These are phyloP conservation scores for Phytophthora cryptogea DNA, from an alignment of 352 stramenopile genomes.

Conservation along the genomic window DNA sequence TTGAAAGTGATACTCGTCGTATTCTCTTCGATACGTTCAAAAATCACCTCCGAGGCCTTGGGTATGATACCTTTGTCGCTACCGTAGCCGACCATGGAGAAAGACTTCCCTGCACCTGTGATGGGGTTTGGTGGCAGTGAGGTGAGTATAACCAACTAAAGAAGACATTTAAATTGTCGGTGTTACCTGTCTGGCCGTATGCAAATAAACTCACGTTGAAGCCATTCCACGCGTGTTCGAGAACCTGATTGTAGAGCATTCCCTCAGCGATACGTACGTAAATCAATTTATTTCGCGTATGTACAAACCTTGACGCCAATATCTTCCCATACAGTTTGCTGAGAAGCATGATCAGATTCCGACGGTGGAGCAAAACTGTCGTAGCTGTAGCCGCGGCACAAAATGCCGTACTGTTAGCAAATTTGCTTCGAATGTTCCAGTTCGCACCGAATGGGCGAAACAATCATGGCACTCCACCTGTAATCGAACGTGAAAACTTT, in stretches of 20 bases:
- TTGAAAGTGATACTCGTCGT: slow-evolving; percentile 65
- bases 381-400: slow-evolving; percentile 50
- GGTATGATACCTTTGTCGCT: slow-evolving; percentile 86
- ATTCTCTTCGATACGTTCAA: slow-evolving; percentile 71
- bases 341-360: slow-evolving; percentile 68
- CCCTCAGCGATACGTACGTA: too few relatives aligned
- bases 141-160: not conserved
- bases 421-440: not conserved
- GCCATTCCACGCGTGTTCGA: slow-evolving; percentile 90
- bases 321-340: slow-evolving; percentile 87
- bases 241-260: slow-evolving; percentile 38
- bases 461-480: slow-evolving; percentile 38
- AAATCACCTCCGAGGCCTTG: slow-evolving; percentile 82
- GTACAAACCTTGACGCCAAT: slow-evolving; percentile 73
- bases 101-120: slow-evolving; percentile 78
- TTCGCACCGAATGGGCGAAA: not conserved
- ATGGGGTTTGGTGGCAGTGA: not conserved
- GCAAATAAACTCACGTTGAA: slow-evolving; percentile 91
- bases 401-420: not conserved
- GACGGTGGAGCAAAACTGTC: slow-evolving; percentile 71
- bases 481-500: slow-evolving; percentile 91
- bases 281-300: not conserved
- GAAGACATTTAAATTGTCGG: not conserved
- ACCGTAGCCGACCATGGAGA: slow-evolving; percentile 89
- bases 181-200: slow-evolving; percentile 80